Evolutionary conservation across 2,329 filamentous ascomycete genomes (phyloP).

Genomic region (Alternaria infectoria): DNA sequence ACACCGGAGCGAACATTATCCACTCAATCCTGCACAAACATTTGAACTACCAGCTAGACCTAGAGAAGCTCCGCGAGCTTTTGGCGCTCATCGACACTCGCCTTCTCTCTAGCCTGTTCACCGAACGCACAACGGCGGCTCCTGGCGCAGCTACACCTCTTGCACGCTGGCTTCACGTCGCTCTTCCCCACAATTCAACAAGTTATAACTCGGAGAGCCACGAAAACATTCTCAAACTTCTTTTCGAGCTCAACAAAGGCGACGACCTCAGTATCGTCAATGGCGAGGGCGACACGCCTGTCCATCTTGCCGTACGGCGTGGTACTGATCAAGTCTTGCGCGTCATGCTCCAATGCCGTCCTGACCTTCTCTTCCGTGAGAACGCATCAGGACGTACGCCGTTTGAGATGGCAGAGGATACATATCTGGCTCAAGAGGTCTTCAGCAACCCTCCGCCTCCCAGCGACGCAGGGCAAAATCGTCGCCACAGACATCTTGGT

Average conservation of each 20-base stretch:
- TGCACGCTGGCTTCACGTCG: conserved; percentile 49
- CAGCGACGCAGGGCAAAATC: background rate
- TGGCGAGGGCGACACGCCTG: conserved; percentile 67
- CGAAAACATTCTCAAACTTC: conserved; percentile 14
- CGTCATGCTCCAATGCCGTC: conserved; percentile 61
- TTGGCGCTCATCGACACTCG: conserved; percentile 65
- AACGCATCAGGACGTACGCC: conserved; percentile 79
- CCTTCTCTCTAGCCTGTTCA: conserved; percentile 64
- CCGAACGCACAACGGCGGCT: conserved; percentile 60
- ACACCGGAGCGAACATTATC: conserved; percentile 69
- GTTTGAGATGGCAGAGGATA: conserved; percentile 68
- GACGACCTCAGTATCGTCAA: conserved; percentile 65
- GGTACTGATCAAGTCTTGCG: conserved; percentile 49
- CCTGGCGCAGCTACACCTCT: conserved; percentile 68
- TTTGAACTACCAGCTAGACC: conserved; percentile 42
- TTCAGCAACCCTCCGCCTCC: conserved; percentile 24
- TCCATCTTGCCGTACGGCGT: conserved; percentile 63
- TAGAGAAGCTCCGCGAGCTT: conserved; percentile 45
- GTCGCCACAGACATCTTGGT: background rate
- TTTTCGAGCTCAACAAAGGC: conserved; percentile 51
- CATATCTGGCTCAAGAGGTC: conserved; percentile 51
- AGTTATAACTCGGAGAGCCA: background rate
- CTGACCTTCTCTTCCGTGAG: conserved; percentile 70
- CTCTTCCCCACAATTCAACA: background rate
- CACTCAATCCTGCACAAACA: conserved; percentile 58